A percentile compares a stretch with the other conserved stretches of the same genome.
Conservation (phyloP, 139 green algal species). For the Zygnema circumcarinatum region DNA sequence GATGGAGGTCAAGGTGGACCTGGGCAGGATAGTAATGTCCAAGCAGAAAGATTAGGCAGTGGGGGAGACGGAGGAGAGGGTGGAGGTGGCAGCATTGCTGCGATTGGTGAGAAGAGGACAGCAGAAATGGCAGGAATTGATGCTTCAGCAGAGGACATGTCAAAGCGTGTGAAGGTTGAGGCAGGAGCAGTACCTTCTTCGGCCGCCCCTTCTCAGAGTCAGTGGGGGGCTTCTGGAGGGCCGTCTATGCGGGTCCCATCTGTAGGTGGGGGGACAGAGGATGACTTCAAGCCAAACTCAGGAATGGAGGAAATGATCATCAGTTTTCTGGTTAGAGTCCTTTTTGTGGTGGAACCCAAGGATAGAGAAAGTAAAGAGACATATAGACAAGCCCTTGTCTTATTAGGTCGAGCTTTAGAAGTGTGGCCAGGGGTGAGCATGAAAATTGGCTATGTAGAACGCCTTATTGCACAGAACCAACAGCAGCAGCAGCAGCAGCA, state of each 20-base stretch:
- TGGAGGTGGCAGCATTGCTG: neutral
- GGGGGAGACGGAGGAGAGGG: neutral
- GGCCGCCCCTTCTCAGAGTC: neutral
- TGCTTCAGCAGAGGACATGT: neutral
- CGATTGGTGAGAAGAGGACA: conserved; percentile 1
- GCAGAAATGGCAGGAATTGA: conserved; percentile 12
- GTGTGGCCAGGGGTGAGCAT: conserved; percentile 69
- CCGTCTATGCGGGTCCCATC: neutral
- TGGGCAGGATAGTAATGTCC: neutral
- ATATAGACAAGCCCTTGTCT: conserved; percentile 50
- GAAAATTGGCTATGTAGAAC: conserved; percentile 83
- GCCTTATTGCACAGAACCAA: conserved; percentile 49
- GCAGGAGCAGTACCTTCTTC: neutral
- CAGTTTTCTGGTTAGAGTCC: conserved; percentile 84
- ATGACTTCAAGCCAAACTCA: conserved; percentile 66
- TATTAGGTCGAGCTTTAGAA: conserved; percentile 57
- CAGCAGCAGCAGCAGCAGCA: conserved; percentile 37
- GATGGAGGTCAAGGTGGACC: conserved; percentile 10
- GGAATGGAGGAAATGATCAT: conserved; percentile 84
- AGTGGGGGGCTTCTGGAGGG: neutral
- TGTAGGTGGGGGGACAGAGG: conserved; percentile 41
- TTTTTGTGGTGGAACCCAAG: conserved; percentile 51
- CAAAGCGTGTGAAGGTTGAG: conserved; percentile 1
- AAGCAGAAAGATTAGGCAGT: neutral
- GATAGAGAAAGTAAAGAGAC: conserved; percentile 71